Percentiles rank a stretch among this genome's conserved stretches.
Conservation (phyloP, 768 basidiomycete genomes). For the Boletellus emodensis region DNA sequence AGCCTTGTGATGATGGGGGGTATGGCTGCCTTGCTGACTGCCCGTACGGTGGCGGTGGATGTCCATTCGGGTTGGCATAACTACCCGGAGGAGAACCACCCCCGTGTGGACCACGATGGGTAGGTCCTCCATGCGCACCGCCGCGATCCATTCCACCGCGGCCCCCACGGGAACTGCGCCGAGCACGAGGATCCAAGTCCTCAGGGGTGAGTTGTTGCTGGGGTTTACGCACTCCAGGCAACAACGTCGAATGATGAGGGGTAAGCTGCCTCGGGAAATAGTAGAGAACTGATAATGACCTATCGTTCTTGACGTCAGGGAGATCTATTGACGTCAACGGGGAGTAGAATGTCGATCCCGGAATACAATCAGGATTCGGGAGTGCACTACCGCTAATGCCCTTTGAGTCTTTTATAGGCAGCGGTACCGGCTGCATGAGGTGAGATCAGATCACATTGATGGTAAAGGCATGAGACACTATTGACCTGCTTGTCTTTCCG, state of each 20-base stretch:
- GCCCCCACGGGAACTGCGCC: slow-evolving; percentile 49
- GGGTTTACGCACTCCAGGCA: slow-evolving; percentile 65
- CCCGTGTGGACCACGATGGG: slow-evolving; percentile 16
- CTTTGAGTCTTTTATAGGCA: slow-evolving; percentile 66
- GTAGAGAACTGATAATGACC: slow-evolving; percentile 82
- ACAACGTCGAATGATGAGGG: slow-evolving; percentile 80
- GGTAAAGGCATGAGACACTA: slow-evolving; percentile 3
- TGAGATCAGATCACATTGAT: slow-evolving; percentile 13
- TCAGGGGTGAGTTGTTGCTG: slow-evolving; percentile 56
- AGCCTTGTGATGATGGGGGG: slow-evolving; percentile 21
- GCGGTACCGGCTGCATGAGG: slow-evolving; percentile 57
- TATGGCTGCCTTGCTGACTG: slow-evolving; percentile 18
- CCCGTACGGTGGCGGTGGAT: slow-evolving; percentile 18
- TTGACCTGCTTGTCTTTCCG: slow-evolving; percentile 73
- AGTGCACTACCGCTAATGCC: slow-evolving; percentile 79
- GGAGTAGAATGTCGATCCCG: slow-evolving; percentile 84
- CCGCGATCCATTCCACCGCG: slow-evolving; percentile 39
- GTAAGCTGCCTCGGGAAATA: slow-evolving; percentile 84
- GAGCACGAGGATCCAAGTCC: slow-evolving; percentile 66
- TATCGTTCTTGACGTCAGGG: slow-evolving; percentile 82
- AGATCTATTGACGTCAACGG: slow-evolving; percentile 60
- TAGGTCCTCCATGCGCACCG: slow-evolving; percentile 31
- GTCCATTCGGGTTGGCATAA: slow-evolving; percentile 17
- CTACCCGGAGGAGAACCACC: slow-evolving; percentile 12
- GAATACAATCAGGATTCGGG: slow-evolving; percentile 84